Conservation (phyloP, 2,329 filamentous ascomycete genomes). For the Daldinia eschscholtzii region DNA sequence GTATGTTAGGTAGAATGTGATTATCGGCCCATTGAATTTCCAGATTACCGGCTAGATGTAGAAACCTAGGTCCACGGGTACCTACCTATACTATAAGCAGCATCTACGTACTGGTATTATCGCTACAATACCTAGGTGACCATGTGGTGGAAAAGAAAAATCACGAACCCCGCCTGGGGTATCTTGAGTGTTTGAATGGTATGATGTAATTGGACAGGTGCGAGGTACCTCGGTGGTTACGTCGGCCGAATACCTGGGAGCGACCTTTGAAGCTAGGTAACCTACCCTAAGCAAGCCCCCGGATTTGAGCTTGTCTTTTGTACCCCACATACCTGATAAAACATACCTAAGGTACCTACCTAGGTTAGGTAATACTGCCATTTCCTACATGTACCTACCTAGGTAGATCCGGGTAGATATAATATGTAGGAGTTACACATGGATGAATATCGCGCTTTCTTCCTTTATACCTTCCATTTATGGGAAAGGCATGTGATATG, state of each 20-base stretch:
- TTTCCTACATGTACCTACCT: no score
- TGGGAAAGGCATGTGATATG: neutral
- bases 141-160: constrained; percentile 8
- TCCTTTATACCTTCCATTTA: neutral
- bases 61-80: neutral
- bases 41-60: neutral
- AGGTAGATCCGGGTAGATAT: no score
- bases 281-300: neutral
- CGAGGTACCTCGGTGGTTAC: constrained; percentile 38
- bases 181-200: constrained; percentile 17
- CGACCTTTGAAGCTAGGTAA: neutral
- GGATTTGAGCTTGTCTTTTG: neutral
- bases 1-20: constrained; percentile 1
- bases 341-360: neutral
- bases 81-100: no score
- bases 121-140: no score
- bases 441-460: neutral
- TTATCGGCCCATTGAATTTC: constrained; percentile 4
- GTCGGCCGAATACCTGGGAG: constrained; percentile 36
- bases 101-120: no score
- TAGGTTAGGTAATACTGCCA: neutral
- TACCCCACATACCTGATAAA: neutral
- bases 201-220: constrained; percentile 40
- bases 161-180: constrained; percentile 29
- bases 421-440: no score